A percentile compares a stretch with the other conserved stretches of the same genome.
Conservation (phyloP, 2,329 filamentous ascomycete species). For the Cordyceps farinosa region DNA sequence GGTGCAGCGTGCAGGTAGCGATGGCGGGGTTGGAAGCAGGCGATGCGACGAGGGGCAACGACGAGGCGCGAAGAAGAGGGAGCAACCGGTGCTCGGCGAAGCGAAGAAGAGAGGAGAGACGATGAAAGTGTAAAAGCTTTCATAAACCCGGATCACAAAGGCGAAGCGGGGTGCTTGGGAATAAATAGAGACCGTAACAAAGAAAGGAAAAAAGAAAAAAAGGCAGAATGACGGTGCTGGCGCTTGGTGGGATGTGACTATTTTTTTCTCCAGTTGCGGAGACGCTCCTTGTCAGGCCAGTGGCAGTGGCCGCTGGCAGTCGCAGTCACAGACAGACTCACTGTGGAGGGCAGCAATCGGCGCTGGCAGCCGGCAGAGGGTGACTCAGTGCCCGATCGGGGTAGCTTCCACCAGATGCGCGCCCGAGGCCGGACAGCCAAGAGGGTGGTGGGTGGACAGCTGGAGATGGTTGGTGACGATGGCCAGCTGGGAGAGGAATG, state of each 20-base stretch:
- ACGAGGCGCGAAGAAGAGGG: slow-evolving; percentile 7
- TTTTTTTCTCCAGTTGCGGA: slow-evolving; percentile 16
- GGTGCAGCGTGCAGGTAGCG: slow-evolving; percentile 3
- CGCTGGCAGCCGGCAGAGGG: neutral
- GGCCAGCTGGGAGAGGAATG: too few relatives aligned
- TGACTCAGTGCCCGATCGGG: slow-evolving; percentile 10
- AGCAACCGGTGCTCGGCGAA: slow-evolving; percentile 19
- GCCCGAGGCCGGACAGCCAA: neutral
- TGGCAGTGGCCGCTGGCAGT: neutral
- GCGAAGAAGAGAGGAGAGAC: slow-evolving; percentile 15
- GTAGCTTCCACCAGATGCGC: neutral
- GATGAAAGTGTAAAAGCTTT: neutral
- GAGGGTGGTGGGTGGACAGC: neutral
- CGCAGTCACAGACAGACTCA: neutral
- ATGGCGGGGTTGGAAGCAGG: slow-evolving; percentile 14
- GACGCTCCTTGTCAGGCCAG: neutral
- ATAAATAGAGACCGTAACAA: neutral
- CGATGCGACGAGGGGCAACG: slow-evolving; percentile 4
- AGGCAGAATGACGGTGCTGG: neutral
- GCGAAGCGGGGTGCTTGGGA: neutral
- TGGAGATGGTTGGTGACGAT: neutral
- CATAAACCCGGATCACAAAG: slow-evolving; percentile 17
- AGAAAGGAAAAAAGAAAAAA: neutral
- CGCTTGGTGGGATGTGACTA: slow-evolving; percentile 10
- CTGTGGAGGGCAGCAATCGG: neutral